Evolutionary conservation across 352 stramenopile genomes (phyloP).

Genomic region (Thalassiosira mediterranea): DNA sequence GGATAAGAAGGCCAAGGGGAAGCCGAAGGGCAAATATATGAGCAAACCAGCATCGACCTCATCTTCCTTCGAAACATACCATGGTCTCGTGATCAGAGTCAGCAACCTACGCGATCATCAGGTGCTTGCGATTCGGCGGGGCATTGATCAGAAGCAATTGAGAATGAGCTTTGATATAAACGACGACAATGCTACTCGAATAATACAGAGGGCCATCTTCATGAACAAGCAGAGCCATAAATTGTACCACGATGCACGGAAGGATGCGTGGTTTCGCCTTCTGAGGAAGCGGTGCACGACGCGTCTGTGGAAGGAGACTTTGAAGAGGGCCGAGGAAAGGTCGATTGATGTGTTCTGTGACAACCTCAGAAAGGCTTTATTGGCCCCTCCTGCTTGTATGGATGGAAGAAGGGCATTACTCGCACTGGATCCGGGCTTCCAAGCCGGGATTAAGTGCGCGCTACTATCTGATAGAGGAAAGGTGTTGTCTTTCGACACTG

Average conservation of each 20-base stretch:
- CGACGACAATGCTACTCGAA: slow-evolving; percentile 36
- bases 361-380: slow-evolving; percentile 61
- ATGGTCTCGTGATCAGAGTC: slow-evolving; percentile 45
- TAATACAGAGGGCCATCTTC: slow-evolving; percentile 6
- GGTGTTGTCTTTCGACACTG: slow-evolving; percentile 45
- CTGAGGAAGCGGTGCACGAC: slow-evolving; percentile 45
- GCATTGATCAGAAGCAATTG: slow-evolving; percentile 55
- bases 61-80: slow-evolving; percentile 48
- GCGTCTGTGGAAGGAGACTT: slow-evolving; percentile 54
- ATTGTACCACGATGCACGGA: slow-evolving; percentile 45
- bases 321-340: slow-evolving; percentile 41
- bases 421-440: slow-evolving; percentile 63
- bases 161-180: slow-evolving; percentile 62
- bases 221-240: slow-evolving; percentile 3
- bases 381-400: slow-evolving; percentile 47
- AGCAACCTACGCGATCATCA: slow-evolving; percentile 52
- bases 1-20: slow-evolving; percentile 20
- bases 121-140: slow-evolving; percentile 61
- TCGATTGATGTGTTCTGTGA: slow-evolving; percentile 60
- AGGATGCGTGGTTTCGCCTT: slow-evolving; percentile 59
- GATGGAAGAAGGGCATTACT: slow-evolving; percentile 28
- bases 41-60: slow-evolving; percentile 8
- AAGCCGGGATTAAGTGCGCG: slow-evolving; percentile 63
- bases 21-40: neutral
- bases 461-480: slow-evolving; percentile 46